Evolutionary conservation across 306 rosid species (phyloP).

Genomic region (Cercis canadensis): DNA sequence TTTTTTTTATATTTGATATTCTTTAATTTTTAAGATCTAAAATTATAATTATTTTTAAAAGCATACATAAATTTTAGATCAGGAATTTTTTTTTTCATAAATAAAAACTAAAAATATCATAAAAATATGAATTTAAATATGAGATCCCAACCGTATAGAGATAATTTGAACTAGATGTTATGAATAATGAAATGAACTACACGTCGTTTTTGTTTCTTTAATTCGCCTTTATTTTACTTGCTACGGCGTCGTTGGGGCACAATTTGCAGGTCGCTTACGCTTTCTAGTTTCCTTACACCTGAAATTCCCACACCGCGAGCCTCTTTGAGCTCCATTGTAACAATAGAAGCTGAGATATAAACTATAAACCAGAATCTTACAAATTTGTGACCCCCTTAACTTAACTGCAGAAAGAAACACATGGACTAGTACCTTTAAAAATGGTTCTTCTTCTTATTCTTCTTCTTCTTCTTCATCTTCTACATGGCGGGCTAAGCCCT

Average conservation of each 20-base stretch:
- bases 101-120: too few species aligned
- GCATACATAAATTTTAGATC: too few species aligned
- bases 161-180: too few species aligned
- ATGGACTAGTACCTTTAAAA: not conserved
- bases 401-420: not conserved
- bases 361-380: not conserved
- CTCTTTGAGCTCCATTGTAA: not conserved
- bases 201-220: not conserved
- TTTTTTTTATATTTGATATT: too few species aligned
- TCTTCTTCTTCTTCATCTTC: not conserved
- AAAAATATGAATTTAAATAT: too few species aligned
- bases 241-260: slow-evolving; percentile 28
- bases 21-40: too few species aligned
- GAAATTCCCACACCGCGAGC: not conserved
- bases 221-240: too few species aligned
- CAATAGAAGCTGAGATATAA: not conserved
- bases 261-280: not conserved
- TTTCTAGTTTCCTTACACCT: not conserved
- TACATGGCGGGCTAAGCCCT: slow-evolving; percentile 33
- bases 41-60: too few species aligned
- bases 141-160: too few species aligned
- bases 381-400: not conserved
- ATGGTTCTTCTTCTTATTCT: not conserved
- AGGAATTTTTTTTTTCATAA: too few species aligned
- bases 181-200: too few species aligned